Evolutionary conservation across 2,329 filamentous ascomycete species (phyloP).

Genomic region (Colletotrichum musae): DNA sequence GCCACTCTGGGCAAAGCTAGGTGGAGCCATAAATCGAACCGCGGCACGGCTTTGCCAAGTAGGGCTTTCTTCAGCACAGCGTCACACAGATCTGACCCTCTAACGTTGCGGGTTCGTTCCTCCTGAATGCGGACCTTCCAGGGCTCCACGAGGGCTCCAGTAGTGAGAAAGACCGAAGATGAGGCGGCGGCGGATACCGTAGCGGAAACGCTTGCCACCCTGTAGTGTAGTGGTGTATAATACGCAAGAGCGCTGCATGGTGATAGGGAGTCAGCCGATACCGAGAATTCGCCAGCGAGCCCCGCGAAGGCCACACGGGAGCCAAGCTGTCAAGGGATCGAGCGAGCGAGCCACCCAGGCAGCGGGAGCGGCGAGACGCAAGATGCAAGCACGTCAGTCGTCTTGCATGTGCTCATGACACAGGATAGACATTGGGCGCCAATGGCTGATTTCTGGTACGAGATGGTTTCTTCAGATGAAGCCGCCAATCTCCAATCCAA

Average conservation of each 20-base stretch:
- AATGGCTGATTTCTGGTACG: conserved; percentile 30
- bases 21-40: conserved; percentile 3
- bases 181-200: conserved; percentile 1
- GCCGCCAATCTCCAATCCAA: conserved; percentile 10
- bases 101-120: conserved; percentile 5
- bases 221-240: background rate
- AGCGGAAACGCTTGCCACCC: background rate
- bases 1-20: conserved; percentile 2
- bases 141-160: conserved; percentile 11
- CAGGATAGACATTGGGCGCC: conserved; percentile 37
- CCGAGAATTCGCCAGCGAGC: conserved; percentile 21
- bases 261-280: conserved; percentile 28
- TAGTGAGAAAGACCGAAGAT: conserved; percentile 7
- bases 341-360: conserved; percentile 7
- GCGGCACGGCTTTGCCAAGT: conserved; percentile 26
- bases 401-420: conserved; percentile 36
- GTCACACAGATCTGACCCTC: conserved; percentile 31
- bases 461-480: conserved; percentile 35
- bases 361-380: conserved; percentile 29
- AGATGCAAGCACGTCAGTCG: conserved; percentile 32
- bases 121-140: conserved; percentile 24
- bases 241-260: conserved; percentile 17
- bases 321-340: conserved; percentile 39
- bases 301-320: conserved; percentile 10
- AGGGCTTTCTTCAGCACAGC: conserved; percentile 35